Evolutionary conservation across 257 asterid species (phyloP).

Genomic region (Capsicum pubescens): DNA sequence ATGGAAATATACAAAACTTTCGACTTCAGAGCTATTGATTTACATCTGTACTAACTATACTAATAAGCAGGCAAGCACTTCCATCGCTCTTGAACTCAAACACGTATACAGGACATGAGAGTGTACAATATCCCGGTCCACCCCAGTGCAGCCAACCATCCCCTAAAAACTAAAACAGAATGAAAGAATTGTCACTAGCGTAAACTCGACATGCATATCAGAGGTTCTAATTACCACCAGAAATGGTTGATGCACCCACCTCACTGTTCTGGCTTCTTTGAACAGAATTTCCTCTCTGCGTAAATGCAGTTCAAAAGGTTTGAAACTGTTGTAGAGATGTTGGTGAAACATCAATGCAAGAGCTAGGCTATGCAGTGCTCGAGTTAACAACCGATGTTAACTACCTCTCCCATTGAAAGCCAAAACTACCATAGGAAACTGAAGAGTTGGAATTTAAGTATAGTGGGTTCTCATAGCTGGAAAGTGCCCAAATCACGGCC

Average conservation of each 20-base stretch:
- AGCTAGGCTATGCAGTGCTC: background rate
- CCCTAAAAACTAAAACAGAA: background rate
- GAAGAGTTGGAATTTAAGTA: background rate
- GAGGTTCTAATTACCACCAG: background rate
- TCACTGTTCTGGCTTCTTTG: constrained; percentile 16
- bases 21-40: constrained; percentile 20
- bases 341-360: constrained; percentile 9
- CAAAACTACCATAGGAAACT: background rate
- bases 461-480: constrained; percentile 51
- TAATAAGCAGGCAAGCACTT: background rate
- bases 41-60: constrained; percentile 17
- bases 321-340: background rate
- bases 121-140: background rate
- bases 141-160: background rate
- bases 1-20: background rate
- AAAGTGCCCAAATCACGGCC: constrained; percentile 76
- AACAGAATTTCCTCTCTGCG: background rate
- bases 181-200: background rate
- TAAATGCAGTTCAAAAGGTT: constrained; percentile 1
- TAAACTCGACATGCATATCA: background rate
- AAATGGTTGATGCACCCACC: background rate
- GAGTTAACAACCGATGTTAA: background rate
- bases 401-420: background rate
- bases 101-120: background rate
- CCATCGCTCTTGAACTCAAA: background rate